phyloP scores from a whole-genome alignment of 768 basidiomycete genomes.

The Phylloporus sp. region DNA sequence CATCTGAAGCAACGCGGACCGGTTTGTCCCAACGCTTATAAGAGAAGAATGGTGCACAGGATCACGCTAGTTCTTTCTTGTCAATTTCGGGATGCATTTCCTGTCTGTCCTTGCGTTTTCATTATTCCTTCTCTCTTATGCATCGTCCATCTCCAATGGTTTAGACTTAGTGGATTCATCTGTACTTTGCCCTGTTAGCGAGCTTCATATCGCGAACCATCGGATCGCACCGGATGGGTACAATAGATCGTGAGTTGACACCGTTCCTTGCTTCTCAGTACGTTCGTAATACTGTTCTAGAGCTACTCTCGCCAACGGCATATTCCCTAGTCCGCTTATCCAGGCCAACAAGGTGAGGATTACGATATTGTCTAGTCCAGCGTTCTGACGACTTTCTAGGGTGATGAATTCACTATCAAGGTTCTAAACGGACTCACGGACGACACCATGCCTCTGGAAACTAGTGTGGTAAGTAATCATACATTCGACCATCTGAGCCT shows the following conservation, averaged over 20 bases:
- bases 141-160: neutral
- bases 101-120: neutral
- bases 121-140: neutral
- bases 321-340: conserved; percentile 13
- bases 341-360: neutral
- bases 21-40: neutral
- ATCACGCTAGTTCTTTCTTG: neutral
- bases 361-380: neutral
- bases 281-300: too few species aligned
- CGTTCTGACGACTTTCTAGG: conserved; percentile 20
- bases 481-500: neutral
- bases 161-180: neutral
- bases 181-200: conserved; percentile 11
- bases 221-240: conserved; percentile 44
- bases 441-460: conserved; percentile 45
- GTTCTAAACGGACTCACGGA: conserved; percentile 43
- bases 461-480: conserved; percentile 45
- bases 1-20: too few species aligned
- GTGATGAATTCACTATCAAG: conserved; percentile 38
- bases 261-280: too few species aligned
- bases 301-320: conserved; percentile 33
- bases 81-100: conserved; percentile 1
- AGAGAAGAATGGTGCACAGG: neutral
- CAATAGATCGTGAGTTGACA: conserved; percentile 20
- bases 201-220: conserved; percentile 34